Base-by-base conservation (phyloP, 2,329 filamentous ascomycete species). In the Neocucurbitaria cava region DNA sequence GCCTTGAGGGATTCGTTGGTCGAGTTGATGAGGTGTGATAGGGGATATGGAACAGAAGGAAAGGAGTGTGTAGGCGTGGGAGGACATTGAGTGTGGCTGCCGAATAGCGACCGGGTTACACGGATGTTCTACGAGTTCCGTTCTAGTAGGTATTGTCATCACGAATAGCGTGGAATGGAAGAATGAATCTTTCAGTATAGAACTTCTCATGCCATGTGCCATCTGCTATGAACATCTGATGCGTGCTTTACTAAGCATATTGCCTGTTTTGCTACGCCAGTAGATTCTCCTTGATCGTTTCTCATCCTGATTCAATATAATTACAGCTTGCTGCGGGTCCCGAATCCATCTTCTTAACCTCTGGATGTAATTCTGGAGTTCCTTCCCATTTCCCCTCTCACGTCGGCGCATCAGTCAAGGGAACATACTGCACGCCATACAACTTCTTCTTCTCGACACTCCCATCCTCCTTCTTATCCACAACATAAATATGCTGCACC, bases 391-490 rank as follows among this genome's bases (percentile, higher is more conserved):
- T 4, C 5, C 5, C 31, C 15, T 17, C 30, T 49, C 28, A 55
- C 31, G 54, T 30, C 33, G 88, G 88, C 20, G 88, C 83, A 78
- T 92, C 88, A 4, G 89, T 91, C 76, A 93, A 76, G 3, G 89
- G 89, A 54, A 94, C 90, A 78, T 94, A 94, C 61, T 86, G 79
- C 38, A 94, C 90, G 0, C 87, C 88, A 73, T 88, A 90, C 58
- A 88, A 65, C 75, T 81, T 87, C 76, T 66, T 65, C 49, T 59
- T 65, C 39, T 68, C 82, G 2, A 93, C 77, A 2, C 76, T 78
- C 1, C 90, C 90, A 5, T 87, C 75, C 31, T 75, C 79, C 65
- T 89, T 85, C 80, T 93, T 94, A 67, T 92, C 86, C 39, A 94
- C 83, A 1, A 86, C 82, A 83, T 87, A 94, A 8, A 94, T 86